Evolutionary conservation across 352 stramenopile species (phyloP), one percentile per base, ranked within the genome.

Genomic region (Elongisporangium senticosum): DNA sequence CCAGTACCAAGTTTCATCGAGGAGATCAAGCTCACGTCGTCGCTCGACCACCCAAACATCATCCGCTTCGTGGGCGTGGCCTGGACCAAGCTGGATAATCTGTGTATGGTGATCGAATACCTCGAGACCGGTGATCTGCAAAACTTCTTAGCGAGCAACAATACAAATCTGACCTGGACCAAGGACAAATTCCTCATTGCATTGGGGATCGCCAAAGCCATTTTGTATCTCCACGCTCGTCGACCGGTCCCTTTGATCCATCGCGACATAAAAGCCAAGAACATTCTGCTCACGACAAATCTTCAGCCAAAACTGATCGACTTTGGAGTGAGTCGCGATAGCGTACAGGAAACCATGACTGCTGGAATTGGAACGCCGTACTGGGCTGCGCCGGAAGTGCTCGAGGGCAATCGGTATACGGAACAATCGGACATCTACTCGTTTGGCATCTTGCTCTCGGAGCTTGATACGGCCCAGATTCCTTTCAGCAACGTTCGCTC

Each of bases 351-450:
- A 54, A 61, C 51, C 54, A 62, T 93, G 67, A 81, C 65, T 14
- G 67, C 67, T 4, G 83, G 87, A 21, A 83, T 90, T 15, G 87
- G 87, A 10, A 96, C 85, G n/a, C 75, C 79, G 4, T 85, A 86
- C 48, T 96, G 89, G 72, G 88, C 83, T 13, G 84, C 86, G 0
- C 86, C 84, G 0, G 86, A 96, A 55, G 61, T 94, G 17, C 64
- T 95, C 4, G 51, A 67, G 13, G 75, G 77, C 3, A 59, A 75
- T 4, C 14, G 20, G 11, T 83, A 74, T 33, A 79, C 72, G 1
- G 62, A 75, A 19, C 81, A 80, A 19, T 61, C 76, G 14, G 83
- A 95, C 58, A 75, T 95, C 4, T 95, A 88, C 63, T 84, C 77
- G 14, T 79, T 91, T 39, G 86, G 84, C 7, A 67, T 92, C 4